Evolutionary conservation across 164 flowering plant genomes (phyloP).

Genomic region (Magnolia changhungtana): DNA sequence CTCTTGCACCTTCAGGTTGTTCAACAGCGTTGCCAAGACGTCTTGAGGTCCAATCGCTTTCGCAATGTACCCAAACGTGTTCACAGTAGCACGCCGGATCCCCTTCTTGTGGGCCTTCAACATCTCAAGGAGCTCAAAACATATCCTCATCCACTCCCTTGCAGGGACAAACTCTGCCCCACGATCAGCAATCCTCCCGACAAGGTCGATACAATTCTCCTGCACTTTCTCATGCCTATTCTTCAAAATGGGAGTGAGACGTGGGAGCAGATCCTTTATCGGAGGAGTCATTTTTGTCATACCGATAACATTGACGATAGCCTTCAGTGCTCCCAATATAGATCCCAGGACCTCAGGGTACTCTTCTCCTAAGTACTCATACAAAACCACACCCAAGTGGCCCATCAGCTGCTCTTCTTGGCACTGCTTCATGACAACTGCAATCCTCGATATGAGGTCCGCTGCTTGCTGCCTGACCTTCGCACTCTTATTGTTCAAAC

Average conservation of each 20-base stretch:
- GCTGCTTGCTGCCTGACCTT: slow-evolving; percentile 99
- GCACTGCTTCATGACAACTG: slow-evolving; percentile 98
- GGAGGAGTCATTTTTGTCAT: slow-evolving; percentile 99
- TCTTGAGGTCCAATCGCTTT: slow-evolving; percentile 99
- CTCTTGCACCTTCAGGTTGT: slow-evolving; percentile 97
- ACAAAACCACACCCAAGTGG: slow-evolving; percentile 94
- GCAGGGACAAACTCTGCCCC: slow-evolving; percentile 99
- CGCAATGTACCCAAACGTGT: slow-evolving; percentile 97
- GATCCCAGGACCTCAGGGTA: slow-evolving; percentile 98
- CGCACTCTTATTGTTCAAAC: slow-evolving; percentile 96
- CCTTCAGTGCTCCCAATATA: slow-evolving; percentile 88
- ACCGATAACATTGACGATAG: slow-evolving; percentile 97
- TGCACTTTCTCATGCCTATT: slow-evolving; percentile 98
- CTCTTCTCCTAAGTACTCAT: slow-evolving; percentile 95
- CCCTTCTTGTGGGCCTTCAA: slow-evolving; percentile 99
- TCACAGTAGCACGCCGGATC: slow-evolving; percentile 91
- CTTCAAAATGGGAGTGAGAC: slow-evolving; percentile 92
- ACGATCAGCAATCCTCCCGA: slow-evolving; percentile 97
- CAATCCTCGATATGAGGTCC: slow-evolving; percentile 96
- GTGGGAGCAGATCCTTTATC: slow-evolving; percentile 91
- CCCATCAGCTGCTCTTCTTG: slow-evolving; percentile 99
- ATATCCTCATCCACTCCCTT: slow-evolving; percentile 98
- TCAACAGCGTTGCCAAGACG: slow-evolving; percentile 87
- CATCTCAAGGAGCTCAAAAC: slow-evolving; percentile 98
- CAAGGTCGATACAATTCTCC: slow-evolving; percentile 97